Evolutionary conservation across 192 early-diverging fungal genomes (phyloP).

Genomic region (Bifiguratus adelaidae): DNA sequence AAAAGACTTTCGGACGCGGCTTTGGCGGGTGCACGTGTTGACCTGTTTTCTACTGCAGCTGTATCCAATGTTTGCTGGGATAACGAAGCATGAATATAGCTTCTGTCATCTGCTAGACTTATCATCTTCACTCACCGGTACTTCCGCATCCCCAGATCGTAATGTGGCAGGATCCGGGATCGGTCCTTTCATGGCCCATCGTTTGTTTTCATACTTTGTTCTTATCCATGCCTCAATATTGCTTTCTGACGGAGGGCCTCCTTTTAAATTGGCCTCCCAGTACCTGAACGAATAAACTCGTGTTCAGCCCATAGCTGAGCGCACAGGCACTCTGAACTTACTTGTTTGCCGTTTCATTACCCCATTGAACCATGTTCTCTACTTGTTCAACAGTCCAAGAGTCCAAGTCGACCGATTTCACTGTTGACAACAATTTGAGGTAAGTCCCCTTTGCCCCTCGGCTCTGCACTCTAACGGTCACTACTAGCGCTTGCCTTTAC

Average conservation of each 20-base stretch:
- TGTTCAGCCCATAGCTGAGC: background rate
- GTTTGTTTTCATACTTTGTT: slow-evolving; percentile 70
- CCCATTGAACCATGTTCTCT: slow-evolving; percentile 70
- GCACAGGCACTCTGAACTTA: slow-evolving; percentile 14
- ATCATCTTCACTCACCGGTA: background rate
- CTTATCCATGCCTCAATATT: slow-evolving; percentile 68
- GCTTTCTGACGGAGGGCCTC: slow-evolving; percentile 29
- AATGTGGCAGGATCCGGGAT: slow-evolving; percentile 67
- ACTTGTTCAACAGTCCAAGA: slow-evolving; percentile 73
- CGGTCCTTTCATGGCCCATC: slow-evolving; percentile 58
- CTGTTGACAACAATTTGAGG: slow-evolving; percentile 35
- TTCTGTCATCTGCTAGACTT: background rate
- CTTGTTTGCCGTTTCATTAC: slow-evolving; percentile 59
- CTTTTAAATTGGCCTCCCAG: slow-evolving; percentile 40
- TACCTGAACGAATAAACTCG: slow-evolving; percentile 15
- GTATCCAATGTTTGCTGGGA: background rate
- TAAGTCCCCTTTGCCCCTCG: too few species aligned
- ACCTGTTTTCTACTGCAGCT: background rate
- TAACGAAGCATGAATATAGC: background rate
- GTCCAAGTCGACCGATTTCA: slow-evolving; percentile 80
- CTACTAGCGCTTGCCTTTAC: slow-evolving; percentile 77
- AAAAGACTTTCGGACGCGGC: slow-evolving; percentile 15
- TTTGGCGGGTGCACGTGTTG: slow-evolving; percentile 5
- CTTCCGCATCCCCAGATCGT: slow-evolving; percentile 4
- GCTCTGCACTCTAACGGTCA: too few species aligned